Base-by-base conservation (phyloP, 1,284 basidiomycete genomes). In the Rhodotorula glutinis region DNA sequence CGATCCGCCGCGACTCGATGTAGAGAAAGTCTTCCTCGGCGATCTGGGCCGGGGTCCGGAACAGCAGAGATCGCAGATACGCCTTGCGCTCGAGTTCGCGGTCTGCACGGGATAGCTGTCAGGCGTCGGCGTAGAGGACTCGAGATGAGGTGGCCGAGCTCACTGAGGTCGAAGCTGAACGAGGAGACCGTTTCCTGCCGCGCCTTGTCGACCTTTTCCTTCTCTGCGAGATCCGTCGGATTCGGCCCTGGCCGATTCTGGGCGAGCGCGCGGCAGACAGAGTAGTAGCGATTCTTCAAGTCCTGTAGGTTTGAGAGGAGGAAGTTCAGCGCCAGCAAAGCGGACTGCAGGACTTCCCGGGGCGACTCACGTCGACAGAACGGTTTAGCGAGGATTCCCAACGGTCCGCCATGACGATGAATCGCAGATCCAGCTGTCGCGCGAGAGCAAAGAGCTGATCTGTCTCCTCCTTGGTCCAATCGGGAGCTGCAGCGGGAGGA, bases 1-100 rank as follows among this genome's bases (percentile, higher is more conserved):
- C 94, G 59, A 98, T 84, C 17, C 92, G 86, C 76, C 95, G 92
- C 59, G 96, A 85, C 78, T 98, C 94, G 71, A 98, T 82, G 80
- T 92, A 98, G 0, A 99, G 83, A 7, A 92, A 91, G 75, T 98
- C 94, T 82, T 98, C 96, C 77, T 99, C 95, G 14, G 88, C 88
- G 52, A 97, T 87, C 79, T 98, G 92, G 61, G 90, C 87, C 1
- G 88, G 85, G 0, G 92, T 92, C 16, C 95, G 87, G 65, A 85
- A 86, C 79, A 95, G 91, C 19, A 98, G 85, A 67, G 88, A 89
- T 3, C 85, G 82, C 16, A 98, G 84, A 74, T 97, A 96, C 69
- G 87, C 87, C 79, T 95, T 98, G 65, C 96, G 88, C 71, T 88
- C 88, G 27, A 87, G 81, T 78, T 99, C 96, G 59, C 92, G 88